These are phyloP conservation scores for Suhomyces choctaworum DNA, from an alignment of 1,139 yeast genomes.

Conservation along the genomic window DNA sequence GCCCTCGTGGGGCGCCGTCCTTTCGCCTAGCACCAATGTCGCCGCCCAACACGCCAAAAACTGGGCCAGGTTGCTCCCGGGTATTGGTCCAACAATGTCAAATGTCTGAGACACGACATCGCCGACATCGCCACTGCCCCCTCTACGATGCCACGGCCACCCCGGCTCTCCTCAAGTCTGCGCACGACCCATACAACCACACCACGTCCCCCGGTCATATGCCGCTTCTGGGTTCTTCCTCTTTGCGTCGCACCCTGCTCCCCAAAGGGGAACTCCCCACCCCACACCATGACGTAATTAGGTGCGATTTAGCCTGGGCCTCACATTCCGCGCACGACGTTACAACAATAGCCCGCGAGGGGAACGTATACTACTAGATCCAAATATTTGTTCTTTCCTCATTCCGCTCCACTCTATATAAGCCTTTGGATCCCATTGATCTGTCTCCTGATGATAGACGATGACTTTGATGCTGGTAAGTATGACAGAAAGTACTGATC, in stretches of 20 bases:
- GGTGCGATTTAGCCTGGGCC: neutral
- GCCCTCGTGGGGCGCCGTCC: too few species aligned
- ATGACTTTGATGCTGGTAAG: conserved; percentile 25
- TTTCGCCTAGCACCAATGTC: too few species aligned
- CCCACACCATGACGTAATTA: conserved; percentile 9
- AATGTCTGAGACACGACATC: neutral
- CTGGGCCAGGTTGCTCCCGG: too few species aligned
- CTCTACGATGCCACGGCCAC: neutral
- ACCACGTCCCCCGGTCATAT: too few species aligned
- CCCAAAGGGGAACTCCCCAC: conserved; percentile 5
- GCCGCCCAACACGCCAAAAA: too few species aligned
- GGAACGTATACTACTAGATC: conserved; percentile 12
- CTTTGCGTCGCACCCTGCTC: neutral
- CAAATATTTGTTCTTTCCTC: conserved; percentile 9
- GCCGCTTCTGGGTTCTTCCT: too few species aligned
- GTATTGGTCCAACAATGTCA: neutral
- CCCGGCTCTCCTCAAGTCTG: too few species aligned
- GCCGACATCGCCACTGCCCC: neutral
- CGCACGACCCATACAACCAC: too few species aligned
- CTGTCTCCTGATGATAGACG: conserved; percentile 7
- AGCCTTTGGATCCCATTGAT: conserved; percentile 10
- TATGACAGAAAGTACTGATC: conserved; percentile 2
- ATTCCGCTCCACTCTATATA: conserved; percentile 4
- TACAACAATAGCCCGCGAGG: conserved; percentile 12
- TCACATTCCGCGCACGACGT: conserved; percentile 7